A percentile compares a stretch with the other conserved stretches of the same genome.
phyloP scores from a whole-genome alignment of 2,329 filamentous ascomycete genomes.

The Cladobotryum protrusum region DNA sequence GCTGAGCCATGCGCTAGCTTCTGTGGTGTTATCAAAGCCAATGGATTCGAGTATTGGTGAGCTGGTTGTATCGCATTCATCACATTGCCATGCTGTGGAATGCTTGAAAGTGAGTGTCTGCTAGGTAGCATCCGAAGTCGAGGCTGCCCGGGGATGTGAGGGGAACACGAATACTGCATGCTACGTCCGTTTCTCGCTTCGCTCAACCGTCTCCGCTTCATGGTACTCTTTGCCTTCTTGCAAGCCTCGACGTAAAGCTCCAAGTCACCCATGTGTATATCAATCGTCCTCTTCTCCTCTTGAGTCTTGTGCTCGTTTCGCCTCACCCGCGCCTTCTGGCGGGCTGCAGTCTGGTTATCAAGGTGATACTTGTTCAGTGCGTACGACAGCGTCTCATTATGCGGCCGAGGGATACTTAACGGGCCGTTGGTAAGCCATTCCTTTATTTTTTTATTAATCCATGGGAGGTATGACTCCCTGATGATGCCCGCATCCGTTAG shows the following conservation, averaged over 20 bases:
- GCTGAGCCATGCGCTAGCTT: background rate
- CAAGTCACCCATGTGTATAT: constrained; percentile 23
- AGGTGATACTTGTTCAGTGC: constrained; percentile 23
- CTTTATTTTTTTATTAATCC: constrained; percentile 20
- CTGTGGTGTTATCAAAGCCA: background rate
- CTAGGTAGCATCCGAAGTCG: background rate
- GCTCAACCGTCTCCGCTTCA: background rate
- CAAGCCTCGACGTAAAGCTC: background rate
- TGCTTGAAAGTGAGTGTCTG: too few species aligned
- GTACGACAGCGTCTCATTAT: constrained; percentile 26
- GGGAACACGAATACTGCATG: background rate
- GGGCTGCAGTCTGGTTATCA: constrained; percentile 17
- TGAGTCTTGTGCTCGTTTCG: constrained; percentile 16
- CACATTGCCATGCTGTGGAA: background rate
- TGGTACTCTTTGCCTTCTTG: background rate
- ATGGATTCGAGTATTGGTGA: background rate
- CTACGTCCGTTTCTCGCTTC: background rate
- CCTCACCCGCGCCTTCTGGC: constrained; percentile 15
- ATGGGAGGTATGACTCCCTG: constrained; percentile 24
- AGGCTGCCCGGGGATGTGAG: background rate
- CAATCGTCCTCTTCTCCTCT: constrained; percentile 18
- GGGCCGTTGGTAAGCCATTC: background rate
- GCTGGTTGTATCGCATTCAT: background rate
- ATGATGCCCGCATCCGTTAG: constrained; percentile 31
- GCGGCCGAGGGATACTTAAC: constrained; percentile 10